Conservation (phyloP, 495 filamentous ascomycete genomes). For the Venustampulla echinocandica region DNA sequence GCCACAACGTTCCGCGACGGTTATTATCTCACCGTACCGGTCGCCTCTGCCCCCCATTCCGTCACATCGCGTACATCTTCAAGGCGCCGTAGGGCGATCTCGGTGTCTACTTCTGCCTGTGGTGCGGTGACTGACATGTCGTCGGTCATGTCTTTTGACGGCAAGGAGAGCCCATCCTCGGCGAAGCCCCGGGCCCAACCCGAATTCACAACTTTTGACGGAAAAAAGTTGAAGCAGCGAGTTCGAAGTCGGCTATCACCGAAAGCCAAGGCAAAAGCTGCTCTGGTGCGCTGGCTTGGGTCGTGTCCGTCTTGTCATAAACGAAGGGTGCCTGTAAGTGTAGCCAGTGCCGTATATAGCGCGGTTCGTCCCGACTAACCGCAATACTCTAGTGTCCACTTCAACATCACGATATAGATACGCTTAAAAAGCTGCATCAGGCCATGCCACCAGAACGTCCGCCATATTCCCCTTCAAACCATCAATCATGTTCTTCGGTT, state of each 20-base stretch:
- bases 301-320: constrained; percentile 10
- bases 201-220: constrained; percentile 14
- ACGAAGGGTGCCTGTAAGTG: constrained; percentile 16
- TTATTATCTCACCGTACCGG: constrained; percentile 8
- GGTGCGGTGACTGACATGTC: constrained; percentile 13
- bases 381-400: constrained; percentile 14
- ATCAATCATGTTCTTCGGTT: constrained; percentile 1
- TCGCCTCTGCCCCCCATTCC: constrained; percentile 1
- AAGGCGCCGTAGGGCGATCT: constrained; percentile 4
- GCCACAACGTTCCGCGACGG: constrained; percentile 6
- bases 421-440: constrained; percentile 3
- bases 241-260: constrained; percentile 5
- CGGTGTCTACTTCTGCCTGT: constrained; percentile 10
- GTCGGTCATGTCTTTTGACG: constrained; percentile 20
- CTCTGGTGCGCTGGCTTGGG: constrained; percentile 16
- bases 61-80: constrained; percentile 12
- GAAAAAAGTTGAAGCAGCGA: constrained; percentile 12
- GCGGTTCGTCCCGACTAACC: constrained; percentile 4
- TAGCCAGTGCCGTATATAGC: neutral
- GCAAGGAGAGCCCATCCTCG: constrained; percentile 11
- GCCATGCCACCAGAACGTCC: neutral
- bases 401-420: constrained; percentile 21
- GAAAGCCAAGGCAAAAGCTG: constrained; percentile 16
- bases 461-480: neutral
- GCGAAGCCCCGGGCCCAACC: constrained; percentile 3